Conservation (phyloP, 2,329 filamentous ascomycete species). For the Phoma sp. region DNA sequence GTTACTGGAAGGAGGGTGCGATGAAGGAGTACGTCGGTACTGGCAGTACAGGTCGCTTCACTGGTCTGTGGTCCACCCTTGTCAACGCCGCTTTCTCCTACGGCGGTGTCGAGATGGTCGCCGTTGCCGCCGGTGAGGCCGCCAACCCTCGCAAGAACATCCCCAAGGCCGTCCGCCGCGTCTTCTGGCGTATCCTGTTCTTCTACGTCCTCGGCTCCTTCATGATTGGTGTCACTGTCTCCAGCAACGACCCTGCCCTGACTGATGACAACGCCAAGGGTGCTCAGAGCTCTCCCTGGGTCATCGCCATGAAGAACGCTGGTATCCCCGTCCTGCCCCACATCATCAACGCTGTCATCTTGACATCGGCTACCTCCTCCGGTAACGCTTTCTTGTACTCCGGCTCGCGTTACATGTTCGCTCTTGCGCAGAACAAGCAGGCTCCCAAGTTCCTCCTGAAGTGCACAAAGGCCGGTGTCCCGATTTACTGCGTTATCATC, state of each 20-base stretch:
- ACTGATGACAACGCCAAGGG: slow-evolving; percentile 50
- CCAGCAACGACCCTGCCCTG: slow-evolving; percentile 59
- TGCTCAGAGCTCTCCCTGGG: slow-evolving; percentile 46
- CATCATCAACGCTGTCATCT: slow-evolving; percentile 77
- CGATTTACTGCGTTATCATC: slow-evolving; percentile 47
- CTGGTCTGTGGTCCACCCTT: slow-evolving; percentile 63
- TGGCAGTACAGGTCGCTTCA: slow-evolving; percentile 65
- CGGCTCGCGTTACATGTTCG: slow-evolving; percentile 59
- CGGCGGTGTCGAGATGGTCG: slow-evolving; percentile 46
- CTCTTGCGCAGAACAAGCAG: slow-evolving; percentile 57
- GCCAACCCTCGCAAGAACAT: slow-evolving; percentile 50
- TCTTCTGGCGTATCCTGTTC: slow-evolving; percentile 62
- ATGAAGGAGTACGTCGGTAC: slow-evolving; percentile 56
- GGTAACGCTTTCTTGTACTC: slow-evolving; percentile 70
- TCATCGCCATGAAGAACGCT: slow-evolving; percentile 73
- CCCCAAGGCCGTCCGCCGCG: slow-evolving; percentile 60
- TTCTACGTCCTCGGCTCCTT: slow-evolving; percentile 62
- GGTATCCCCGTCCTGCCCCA: slow-evolving; percentile 71
- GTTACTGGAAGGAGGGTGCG: slow-evolving; percentile 71
- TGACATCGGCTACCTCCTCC: slow-evolving; percentile 73
- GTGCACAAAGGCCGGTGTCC: slow-evolving; percentile 54
- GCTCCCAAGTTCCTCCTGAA: slow-evolving; percentile 59
- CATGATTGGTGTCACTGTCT: slow-evolving; percentile 66
- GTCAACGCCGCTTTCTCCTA: slow-evolving; percentile 58
- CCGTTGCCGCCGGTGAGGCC: slow-evolving; percentile 47